These are phyloP conservation scores for Amanita brunnescens DNA, from an alignment of 768 basidiomycete genomes.

Conservation along the genomic window DNA sequence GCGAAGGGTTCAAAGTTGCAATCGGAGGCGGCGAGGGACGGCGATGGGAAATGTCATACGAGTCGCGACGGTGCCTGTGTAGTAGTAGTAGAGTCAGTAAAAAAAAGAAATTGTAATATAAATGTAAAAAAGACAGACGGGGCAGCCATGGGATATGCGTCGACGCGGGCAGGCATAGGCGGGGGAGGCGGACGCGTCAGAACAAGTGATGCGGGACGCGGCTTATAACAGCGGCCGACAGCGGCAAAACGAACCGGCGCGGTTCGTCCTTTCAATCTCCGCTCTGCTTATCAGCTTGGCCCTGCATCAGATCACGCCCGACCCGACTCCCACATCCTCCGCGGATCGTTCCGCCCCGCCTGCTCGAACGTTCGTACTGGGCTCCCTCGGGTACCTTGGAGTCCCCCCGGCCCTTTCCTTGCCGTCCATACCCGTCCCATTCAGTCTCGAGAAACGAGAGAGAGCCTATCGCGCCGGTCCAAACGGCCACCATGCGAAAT, in stretches of 20 bases:
- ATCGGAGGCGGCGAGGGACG: conserved; percentile 9
- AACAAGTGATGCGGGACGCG: conserved; percentile 11
- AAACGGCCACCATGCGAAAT: too few relatives aligned
- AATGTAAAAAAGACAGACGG: conserved; percentile 19
- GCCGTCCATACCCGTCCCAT: too few relatives aligned
- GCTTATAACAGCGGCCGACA: conserved; percentile 14
- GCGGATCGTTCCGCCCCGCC: background rate
- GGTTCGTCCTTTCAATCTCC: conserved; percentile 19
- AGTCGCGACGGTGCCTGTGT: conserved; percentile 24
- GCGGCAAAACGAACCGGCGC: conserved; percentile 21
- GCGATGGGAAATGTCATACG: conserved; percentile 11
- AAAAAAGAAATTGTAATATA: conserved; percentile 15
- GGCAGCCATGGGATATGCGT: conserved; percentile 24
- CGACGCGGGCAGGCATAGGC: conserved; percentile 47
- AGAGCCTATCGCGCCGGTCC: too few relatives aligned
- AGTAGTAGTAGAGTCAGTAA: conserved; percentile 19
- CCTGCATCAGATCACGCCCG: conserved; percentile 19
- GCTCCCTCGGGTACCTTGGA: too few relatives aligned
- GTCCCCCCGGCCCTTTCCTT: too few relatives aligned
- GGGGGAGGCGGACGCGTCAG: conserved; percentile 14
- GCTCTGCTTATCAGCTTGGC: conserved; percentile 26
- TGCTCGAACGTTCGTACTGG: background rate
- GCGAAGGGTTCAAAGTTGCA: conserved; percentile 8
- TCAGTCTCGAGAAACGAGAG: too few relatives aligned
- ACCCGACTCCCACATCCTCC: background rate